These are phyloP conservation scores for Eucalyptus marginata DNA, from an alignment of 345 rosid genomes.

Conservation along the genomic window DNA sequence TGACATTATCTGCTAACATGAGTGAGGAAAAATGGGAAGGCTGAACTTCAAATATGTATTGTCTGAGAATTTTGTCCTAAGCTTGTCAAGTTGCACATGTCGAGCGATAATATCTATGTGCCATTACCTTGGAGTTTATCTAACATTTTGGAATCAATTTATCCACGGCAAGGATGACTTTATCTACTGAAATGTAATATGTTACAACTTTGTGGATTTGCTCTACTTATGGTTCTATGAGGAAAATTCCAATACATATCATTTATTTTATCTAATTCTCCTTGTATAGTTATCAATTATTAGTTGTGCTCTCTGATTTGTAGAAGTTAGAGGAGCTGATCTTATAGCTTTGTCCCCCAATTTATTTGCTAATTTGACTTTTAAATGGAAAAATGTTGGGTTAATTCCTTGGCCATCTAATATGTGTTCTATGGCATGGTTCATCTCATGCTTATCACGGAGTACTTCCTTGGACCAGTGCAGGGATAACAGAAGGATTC, in stretches of 20 bases:
- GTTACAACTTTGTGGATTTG: not conserved
- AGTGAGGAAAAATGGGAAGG: not conserved
- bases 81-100: not conserved
- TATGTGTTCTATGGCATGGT: not conserved
- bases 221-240: not conserved
- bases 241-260: not conserved
- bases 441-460: not conserved
- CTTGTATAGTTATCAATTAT: not conserved
- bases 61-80: not conserved
- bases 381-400: not conserved
- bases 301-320: not conserved
- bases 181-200: not conserved
- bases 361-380: not conserved
- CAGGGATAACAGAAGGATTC: constrained; percentile 95
- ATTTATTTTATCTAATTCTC: not conserved
- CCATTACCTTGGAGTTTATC: not conserved
- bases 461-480: constrained; percentile 31
- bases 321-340: not conserved
- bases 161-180: not conserved
- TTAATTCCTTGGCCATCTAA: not conserved
- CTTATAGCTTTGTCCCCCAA: not conserved
- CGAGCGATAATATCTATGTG: not conserved
- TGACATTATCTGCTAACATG: not conserved
- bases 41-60: not conserved
- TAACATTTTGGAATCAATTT: not conserved